These are phyloP conservation scores for Erythrophleum fordii DNA, from an alignment of 306 rosid genomes.

Conservation along the genomic window DNA sequence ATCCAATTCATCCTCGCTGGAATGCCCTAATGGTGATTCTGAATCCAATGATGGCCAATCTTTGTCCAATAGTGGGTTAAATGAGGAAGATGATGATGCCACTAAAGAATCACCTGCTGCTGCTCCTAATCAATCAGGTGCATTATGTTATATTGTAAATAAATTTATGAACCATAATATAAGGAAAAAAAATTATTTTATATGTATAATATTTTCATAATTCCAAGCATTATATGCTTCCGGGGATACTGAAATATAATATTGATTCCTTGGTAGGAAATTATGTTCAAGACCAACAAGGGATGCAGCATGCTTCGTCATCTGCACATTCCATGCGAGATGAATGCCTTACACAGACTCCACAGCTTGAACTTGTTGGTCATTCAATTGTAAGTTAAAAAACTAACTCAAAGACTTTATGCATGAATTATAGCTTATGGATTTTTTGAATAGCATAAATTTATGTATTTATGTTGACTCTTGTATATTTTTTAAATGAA, in stretches of 20 bases:
- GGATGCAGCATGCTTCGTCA: conserved; percentile 56
- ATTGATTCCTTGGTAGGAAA: conserved; percentile 48
- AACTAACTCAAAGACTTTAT: conserved; percentile 15
- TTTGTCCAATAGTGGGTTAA: conserved; percentile 67
- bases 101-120: conserved; percentile 54
- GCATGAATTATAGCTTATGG: conserved; percentile 8
- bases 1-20: conserved; percentile 75
- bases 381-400: conserved; percentile 81
- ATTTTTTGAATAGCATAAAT: conserved; percentile 18
- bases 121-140: conserved; percentile 75
- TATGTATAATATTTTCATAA: neutral
- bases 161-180: neutral
- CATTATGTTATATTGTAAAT: conserved; percentile 33
- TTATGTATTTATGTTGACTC: neutral
- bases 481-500: conserved; percentile 31
- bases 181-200: neutral
- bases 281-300: conserved; percentile 64
- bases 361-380: conserved; percentile 92
- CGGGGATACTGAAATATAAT: conserved; percentile 22
- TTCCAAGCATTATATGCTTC: conserved; percentile 4
- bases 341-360: conserved; percentile 61
- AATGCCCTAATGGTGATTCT: conserved; percentile 76
- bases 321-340: conserved; percentile 58
- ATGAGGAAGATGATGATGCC: conserved; percentile 79
- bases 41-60: conserved; percentile 85